Conservation (phyloP, 129 eudicot genomes). For the Kitagawia praeruptora region DNA sequence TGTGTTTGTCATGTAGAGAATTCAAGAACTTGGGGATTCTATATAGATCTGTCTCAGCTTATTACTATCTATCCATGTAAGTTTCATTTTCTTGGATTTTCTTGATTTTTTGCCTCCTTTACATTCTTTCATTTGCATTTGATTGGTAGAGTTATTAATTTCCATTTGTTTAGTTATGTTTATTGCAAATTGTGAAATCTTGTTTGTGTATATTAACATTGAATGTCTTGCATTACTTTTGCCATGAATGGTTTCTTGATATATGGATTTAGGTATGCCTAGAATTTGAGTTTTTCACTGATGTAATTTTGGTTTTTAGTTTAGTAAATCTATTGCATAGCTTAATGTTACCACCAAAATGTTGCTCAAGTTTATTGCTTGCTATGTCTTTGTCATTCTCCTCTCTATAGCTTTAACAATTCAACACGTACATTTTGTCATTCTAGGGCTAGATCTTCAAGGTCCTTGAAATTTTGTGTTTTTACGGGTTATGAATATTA, state of each 20-base stretch:
- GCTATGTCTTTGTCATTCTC: neutral
- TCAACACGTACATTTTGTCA: neutral
- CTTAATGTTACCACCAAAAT: neutral
- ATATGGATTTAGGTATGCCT: neutral
- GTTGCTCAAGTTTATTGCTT: neutral
- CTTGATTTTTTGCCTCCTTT: neutral
- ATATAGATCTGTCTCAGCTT: constrained; percentile 4
- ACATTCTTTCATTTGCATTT: neutral
- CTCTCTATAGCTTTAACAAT: neutral
- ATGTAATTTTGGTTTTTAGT: neutral
- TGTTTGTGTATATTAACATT: neutral
- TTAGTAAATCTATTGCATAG: neutral
- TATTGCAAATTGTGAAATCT: neutral
- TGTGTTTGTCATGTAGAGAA: constrained; percentile 9
- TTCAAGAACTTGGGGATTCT: constrained; percentile 16
- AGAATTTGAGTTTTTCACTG: neutral
- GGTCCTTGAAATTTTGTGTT: neutral
- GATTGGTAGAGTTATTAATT: neutral
- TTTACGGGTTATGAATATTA: neutral
- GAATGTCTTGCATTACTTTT: neutral
- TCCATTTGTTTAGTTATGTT: neutral
- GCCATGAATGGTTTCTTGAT: neutral
- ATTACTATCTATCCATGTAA: neutral
- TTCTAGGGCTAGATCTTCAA: neutral
- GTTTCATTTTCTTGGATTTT: neutral